Conservation (phyloP, 192 early-diverging fungal species). For the Entomortierella chlamydospora region DNA sequence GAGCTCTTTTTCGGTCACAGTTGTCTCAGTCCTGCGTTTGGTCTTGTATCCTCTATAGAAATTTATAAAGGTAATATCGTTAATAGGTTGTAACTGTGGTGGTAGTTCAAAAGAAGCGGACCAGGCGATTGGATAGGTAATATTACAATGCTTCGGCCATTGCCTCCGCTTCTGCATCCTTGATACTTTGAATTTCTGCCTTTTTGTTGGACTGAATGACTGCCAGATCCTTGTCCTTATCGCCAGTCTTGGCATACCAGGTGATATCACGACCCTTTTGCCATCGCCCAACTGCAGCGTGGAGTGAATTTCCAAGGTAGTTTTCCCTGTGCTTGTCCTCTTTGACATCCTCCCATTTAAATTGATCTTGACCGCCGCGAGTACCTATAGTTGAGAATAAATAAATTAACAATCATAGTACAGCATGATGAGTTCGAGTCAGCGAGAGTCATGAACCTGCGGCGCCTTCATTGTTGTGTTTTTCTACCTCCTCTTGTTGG, state of each 20-base stretch:
- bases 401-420: neutral
- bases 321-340: slow-evolving; percentile 83
- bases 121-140: neutral
- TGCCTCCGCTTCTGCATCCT: slow-evolving; percentile 70
- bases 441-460: neutral
- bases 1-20: slow-evolving; percentile 62
- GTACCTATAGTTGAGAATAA: slow-evolving; percentile 28
- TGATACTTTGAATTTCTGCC: slow-evolving; percentile 64
- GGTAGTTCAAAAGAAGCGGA: neutral
- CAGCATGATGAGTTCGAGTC: neutral
- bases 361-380: slow-evolving; percentile 61
- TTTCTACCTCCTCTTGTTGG: slow-evolving; percentile 48
- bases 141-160: slow-evolving; percentile 69
- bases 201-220: slow-evolving; percentile 22
- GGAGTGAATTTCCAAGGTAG: slow-evolving; percentile 85
- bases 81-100: neutral
- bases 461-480: neutral
- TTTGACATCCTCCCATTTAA: slow-evolving; percentile 72
- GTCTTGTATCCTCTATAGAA: slow-evolving; percentile 56
- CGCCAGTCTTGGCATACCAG: slow-evolving; percentile 78
- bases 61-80: neutral
- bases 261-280: slow-evolving; percentile 68
- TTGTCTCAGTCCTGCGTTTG: slow-evolving; percentile 52
- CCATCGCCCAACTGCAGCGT: slow-evolving; percentile 86
- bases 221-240: slow-evolving; percentile 16